Percentiles rank a stretch among this genome's conserved stretches.
Evolutionary conservation across 2,329 filamentous ascomycete species (phyloP).

Genomic region (Coniochaeta ligniaria): DNA sequence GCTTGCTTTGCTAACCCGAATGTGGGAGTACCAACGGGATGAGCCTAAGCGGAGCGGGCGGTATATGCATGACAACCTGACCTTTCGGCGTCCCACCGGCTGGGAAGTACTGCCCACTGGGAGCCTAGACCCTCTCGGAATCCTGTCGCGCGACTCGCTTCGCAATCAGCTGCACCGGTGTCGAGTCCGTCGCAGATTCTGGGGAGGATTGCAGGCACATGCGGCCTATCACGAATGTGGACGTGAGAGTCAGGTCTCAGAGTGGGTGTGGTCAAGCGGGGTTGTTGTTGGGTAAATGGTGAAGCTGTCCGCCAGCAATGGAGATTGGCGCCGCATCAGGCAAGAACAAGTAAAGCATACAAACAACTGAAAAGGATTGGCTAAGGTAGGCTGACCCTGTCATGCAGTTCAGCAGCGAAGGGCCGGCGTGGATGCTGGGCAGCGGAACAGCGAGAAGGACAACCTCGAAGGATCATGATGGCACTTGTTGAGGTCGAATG

Average conservation of each 20-base stretch:
- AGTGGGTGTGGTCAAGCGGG: constrained; percentile 1
- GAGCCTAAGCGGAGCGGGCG: constrained; percentile 20
- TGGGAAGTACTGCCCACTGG: not conserved
- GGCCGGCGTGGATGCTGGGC: not conserved
- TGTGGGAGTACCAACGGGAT: constrained; percentile 12
- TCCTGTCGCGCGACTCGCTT: not conserved
- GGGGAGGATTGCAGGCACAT: not conserved
- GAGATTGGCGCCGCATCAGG: not conserved
- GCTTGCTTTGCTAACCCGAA: not conserved
- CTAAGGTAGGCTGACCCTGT: not conserved
- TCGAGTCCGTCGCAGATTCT: not conserved
- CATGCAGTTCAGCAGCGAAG: not conserved
- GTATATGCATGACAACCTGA: constrained; percentile 11
- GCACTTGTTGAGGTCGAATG: too few species aligned
- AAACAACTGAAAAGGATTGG: not conserved
- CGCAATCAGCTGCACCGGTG: not conserved
- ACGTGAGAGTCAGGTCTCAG: not conserved
- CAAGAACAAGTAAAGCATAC: not conserved
- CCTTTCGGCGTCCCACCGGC: not conserved
- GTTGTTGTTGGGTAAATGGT: not conserved
- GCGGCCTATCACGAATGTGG: not conserved
- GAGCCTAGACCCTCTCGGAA: not conserved
- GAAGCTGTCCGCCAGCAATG: not conserved
- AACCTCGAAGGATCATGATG: too few species aligned
- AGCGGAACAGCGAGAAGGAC: too few species aligned